Conservation (phyloP, 2,329 filamentous ascomycete species). For the Fonsecaea pedrosoi region DNA sequence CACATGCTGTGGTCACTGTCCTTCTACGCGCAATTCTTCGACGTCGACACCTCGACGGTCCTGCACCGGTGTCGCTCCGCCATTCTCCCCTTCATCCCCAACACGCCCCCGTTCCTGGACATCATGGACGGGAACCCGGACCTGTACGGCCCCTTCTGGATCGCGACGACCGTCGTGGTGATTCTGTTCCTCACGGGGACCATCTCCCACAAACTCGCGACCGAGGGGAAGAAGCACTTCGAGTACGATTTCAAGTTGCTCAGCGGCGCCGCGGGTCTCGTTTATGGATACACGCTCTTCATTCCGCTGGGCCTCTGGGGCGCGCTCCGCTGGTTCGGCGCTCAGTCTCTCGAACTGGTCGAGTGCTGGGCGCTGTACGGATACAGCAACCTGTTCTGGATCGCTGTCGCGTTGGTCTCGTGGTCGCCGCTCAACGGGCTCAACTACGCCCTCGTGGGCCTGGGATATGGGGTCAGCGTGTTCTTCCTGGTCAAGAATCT, state of each 20-base stretch:
- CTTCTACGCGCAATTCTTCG: slow-evolving; percentile 98
- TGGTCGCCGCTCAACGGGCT: slow-evolving; percentile 86
- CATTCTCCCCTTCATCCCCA: slow-evolving; percentile 85
- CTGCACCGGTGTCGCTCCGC: slow-evolving; percentile 84
- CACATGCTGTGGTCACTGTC: slow-evolving; percentile 89
- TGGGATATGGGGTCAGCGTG: slow-evolving; percentile 83
- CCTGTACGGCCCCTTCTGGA: slow-evolving; percentile 97
- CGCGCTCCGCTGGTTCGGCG: slow-evolving; percentile 92
- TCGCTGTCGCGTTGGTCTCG: slow-evolving; percentile 87
- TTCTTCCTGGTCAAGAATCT: slow-evolving; percentile 84
- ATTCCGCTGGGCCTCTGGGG: slow-evolving; percentile 86
- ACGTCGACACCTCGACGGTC: slow-evolving; percentile 93
- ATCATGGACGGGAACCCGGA: slow-evolving; percentile 96
- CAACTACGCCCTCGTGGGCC: slow-evolving; percentile 90
- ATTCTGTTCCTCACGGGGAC: slow-evolving; percentile 95
- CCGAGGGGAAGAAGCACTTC: slow-evolving; percentile 40
- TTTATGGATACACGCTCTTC: slow-evolving; percentile 93
- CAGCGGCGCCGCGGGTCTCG: slow-evolving; percentile 85
- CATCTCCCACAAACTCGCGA: slow-evolving; percentile 85
- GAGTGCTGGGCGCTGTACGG: slow-evolving; percentile 97
- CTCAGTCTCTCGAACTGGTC: slow-evolving; percentile 87
- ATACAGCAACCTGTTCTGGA: slow-evolving; percentile 97
- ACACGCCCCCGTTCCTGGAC: slow-evolving; percentile 87
- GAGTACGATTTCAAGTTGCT: slow-evolving; percentile 71
- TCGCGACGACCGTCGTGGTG: slow-evolving; percentile 94